These are phyloP conservation scores for Geotrichum bryndzae DNA, from an alignment of 1,139 yeast species.

Conservation along the genomic window DNA sequence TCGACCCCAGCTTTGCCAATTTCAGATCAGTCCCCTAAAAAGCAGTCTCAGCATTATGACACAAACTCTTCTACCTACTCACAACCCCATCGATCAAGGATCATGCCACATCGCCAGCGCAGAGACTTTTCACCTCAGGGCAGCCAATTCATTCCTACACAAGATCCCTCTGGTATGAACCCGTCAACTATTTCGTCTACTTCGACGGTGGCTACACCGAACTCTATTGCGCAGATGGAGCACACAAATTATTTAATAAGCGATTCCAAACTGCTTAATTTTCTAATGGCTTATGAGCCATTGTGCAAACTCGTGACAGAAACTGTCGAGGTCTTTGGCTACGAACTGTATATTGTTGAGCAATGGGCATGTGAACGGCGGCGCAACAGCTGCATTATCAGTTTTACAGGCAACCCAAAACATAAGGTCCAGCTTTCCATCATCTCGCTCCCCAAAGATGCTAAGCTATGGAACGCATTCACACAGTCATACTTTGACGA, in stretches of 20 bases:
- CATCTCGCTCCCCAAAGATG: conserved; percentile 53
- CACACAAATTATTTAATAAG: conserved; percentile 11
- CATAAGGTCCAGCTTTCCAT: conserved; percentile 58
- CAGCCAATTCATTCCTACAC: not conserved
- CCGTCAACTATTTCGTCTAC: not conserved
- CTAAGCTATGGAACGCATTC: conserved; percentile 50
- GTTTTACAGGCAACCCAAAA: conserved; percentile 74
- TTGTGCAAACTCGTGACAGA: conserved; percentile 21
- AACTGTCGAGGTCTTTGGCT: conserved; percentile 44
- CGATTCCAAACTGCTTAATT: conserved; percentile 11
- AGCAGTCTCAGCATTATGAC: not conserved
- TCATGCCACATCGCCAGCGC: not conserved
- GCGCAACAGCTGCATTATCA: conserved; percentile 61
- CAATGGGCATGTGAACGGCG: conserved; percentile 83
- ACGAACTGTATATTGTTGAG: conserved; percentile 84
- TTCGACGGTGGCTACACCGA: not conserved
- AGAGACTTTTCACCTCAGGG: not conserved
- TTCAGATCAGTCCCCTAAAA: not conserved
- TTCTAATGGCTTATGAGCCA: conserved; percentile 19
- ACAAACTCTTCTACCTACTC: not conserved
- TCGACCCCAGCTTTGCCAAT: not conserved
- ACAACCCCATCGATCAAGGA: not conserved
- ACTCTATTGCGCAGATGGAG: conserved; percentile 6
- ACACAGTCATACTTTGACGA: conserved; percentile 60
- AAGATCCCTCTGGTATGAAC: not conserved